These are phyloP conservation scores for Gleditsia sinensis DNA, from an alignment of 306 rosid species.

Conservation along the genomic window DNA sequence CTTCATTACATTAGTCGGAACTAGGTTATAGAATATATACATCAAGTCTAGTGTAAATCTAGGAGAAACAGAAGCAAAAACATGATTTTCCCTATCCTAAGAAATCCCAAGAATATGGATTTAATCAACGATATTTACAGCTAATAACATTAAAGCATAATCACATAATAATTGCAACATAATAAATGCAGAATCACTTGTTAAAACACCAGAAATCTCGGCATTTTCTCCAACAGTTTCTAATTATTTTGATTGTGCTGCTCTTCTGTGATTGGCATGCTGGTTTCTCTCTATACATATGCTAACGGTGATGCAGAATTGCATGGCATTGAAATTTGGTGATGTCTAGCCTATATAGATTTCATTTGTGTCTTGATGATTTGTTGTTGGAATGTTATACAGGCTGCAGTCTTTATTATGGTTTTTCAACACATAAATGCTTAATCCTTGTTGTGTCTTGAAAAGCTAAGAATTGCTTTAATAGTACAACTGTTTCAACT, in stretches of 20 bases:
- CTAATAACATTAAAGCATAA: too few species aligned
- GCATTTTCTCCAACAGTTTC: too few species aligned
- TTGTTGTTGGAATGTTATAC: neutral
- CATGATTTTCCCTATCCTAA: too few species aligned
- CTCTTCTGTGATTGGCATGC: neutral
- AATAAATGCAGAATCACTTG: too few species aligned
- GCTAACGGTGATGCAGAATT: neutral
- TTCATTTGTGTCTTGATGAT: neutral
- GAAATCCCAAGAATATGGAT: too few species aligned
- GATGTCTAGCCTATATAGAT: neutral
- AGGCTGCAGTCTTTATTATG: neutral
- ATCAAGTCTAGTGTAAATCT: too few species aligned
- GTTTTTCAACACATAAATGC: neutral
- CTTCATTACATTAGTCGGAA: too few species aligned
- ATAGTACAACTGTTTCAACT: neutral
- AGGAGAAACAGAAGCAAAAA: too few species aligned
- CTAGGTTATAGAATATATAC: too few species aligned
- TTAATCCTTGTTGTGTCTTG: neutral
- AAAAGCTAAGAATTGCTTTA: neutral
- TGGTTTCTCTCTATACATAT: neutral
- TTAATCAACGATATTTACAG: too few species aligned
- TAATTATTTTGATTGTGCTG: slow-evolving; percentile 28
- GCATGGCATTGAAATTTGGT: neutral
- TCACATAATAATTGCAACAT: too few species aligned
- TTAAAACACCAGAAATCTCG: too few species aligned